These are phyloP conservation scores for Rhododendron kiyosumense DNA, from an alignment of 148 eudicot species.

Conservation along the genomic window DNA sequence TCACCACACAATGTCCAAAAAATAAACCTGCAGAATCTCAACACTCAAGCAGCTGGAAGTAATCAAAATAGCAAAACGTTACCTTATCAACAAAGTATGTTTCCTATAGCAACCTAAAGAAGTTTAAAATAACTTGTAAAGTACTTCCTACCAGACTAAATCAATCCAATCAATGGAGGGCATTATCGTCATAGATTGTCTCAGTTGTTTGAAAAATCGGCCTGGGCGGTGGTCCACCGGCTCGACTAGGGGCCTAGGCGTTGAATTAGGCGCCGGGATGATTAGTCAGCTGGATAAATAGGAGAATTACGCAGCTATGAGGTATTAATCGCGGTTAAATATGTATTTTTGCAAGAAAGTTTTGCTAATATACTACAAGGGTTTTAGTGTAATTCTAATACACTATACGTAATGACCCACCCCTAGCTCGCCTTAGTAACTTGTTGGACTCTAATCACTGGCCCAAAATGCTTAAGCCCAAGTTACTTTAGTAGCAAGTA, in stretches of 20 bases:
- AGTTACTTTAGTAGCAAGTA: not conserved
- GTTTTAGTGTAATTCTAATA: not conserved
- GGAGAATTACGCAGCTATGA: not conserved
- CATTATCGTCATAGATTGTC: slow-evolving; percentile 77
- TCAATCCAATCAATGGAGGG: not conserved
- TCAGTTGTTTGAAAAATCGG: slow-evolving; percentile 3
- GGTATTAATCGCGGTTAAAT: not conserved
- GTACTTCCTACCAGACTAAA: not conserved
- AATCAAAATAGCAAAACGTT: not conserved
- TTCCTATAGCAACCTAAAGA: not conserved
- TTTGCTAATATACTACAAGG: not conserved
- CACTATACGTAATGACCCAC: not conserved
- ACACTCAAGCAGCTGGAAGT: not conserved
- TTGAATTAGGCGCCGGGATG: no score
- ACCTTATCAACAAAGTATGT: not conserved
- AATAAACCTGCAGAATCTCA: slow-evolving; percentile 57
- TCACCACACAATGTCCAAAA: slow-evolving; percentile 81
- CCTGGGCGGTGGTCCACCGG: not conserved
- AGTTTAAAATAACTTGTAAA: not conserved
- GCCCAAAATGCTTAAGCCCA: not conserved
- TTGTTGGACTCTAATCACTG: not conserved
- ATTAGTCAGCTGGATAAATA: not conserved
- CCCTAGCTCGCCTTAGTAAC: not conserved
- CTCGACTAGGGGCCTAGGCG: not conserved
- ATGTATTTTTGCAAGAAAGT: not conserved